Percentiles rank a stretch among this genome's conserved stretches.
phyloP scores from a whole-genome alignment of 441 rosid genomes.

The Adansonia madagascariensis region DNA sequence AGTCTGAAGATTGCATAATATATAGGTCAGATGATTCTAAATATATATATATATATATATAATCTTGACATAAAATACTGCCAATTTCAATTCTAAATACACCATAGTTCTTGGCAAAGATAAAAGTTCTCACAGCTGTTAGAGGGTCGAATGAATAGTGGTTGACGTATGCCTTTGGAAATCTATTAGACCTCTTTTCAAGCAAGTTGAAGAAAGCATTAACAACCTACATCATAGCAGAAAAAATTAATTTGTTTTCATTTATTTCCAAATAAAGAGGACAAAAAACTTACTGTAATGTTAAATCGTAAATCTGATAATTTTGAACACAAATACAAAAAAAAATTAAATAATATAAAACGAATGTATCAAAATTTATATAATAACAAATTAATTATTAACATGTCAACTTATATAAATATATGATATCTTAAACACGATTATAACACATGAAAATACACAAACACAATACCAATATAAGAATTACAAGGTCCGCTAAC shows the following conservation, averaged over 20 bases:
- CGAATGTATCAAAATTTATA: no score
- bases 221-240: background rate
- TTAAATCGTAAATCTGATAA: no score
- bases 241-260: background rate
- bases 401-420: no score
- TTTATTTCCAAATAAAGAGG: no score
- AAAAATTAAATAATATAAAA: no score
- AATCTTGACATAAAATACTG: background rate
- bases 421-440: no score
- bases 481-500: no score
- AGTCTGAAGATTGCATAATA: background rate
- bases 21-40: background rate
- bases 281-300: no score
- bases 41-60: background rate
- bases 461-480: background rate
- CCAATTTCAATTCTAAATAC: background rate
- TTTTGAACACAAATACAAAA: no score
- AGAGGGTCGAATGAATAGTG: background rate
- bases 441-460: no score
- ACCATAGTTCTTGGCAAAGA: background rate
- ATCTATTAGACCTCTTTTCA: background rate
- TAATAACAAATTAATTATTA: no score
- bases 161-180: background rate
- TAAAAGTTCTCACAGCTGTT: background rate
- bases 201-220: background rate